Evolutionary conservation across 2,329 filamentous ascomycete genomes (phyloP).

Genomic region (Fusarium nanum): DNA sequence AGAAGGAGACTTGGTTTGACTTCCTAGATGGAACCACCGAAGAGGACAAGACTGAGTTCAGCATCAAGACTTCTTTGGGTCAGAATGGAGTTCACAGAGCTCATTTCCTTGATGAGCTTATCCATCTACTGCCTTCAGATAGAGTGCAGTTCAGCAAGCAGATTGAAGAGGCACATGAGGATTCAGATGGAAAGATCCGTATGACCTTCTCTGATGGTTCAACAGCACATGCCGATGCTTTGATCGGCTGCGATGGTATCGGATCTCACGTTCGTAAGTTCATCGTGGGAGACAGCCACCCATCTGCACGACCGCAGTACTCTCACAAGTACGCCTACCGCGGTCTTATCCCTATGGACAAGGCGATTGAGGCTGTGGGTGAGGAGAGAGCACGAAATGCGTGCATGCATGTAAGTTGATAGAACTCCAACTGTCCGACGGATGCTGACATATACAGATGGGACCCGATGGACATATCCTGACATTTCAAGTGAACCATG

Average conservation of each 20-base stretch:
- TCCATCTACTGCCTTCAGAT: conserved; percentile 52
- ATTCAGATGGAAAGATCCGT: conserved; percentile 36
- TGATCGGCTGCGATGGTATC: conserved; percentile 74
- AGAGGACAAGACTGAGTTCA: conserved; percentile 16
- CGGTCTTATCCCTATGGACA: conserved; percentile 58
- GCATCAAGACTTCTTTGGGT: conserved; percentile 41
- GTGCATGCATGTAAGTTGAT: conserved; percentile 42
- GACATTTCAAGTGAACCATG: conserved; percentile 68
- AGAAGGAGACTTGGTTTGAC: conserved; percentile 43
- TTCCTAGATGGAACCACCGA: conserved; percentile 39
- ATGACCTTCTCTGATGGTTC: conserved; percentile 56
- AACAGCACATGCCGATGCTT: conserved; percentile 51
- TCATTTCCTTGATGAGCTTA: conserved; percentile 55
- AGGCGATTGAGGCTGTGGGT: conserved; percentile 63
- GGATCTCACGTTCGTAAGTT: conserved; percentile 65
- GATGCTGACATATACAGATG: conserved; percentile 41
- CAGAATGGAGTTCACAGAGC: conserved; percentile 53
- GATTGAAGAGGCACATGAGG: conserved; percentile 48
- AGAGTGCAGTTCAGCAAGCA: conserved; percentile 52
- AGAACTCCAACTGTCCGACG: no score
- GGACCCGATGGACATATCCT: conserved; percentile 67
- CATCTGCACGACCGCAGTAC: conserved; percentile 56
- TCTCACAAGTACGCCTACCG: conserved; percentile 70
- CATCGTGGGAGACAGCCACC: conserved; percentile 58
- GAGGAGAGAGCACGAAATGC: conserved; percentile 48